These are phyloP conservation scores for Pestalotiopsis fici DNA, from an alignment of 2,329 filamentous ascomycete genomes.

Conservation along the genomic window DNA sequence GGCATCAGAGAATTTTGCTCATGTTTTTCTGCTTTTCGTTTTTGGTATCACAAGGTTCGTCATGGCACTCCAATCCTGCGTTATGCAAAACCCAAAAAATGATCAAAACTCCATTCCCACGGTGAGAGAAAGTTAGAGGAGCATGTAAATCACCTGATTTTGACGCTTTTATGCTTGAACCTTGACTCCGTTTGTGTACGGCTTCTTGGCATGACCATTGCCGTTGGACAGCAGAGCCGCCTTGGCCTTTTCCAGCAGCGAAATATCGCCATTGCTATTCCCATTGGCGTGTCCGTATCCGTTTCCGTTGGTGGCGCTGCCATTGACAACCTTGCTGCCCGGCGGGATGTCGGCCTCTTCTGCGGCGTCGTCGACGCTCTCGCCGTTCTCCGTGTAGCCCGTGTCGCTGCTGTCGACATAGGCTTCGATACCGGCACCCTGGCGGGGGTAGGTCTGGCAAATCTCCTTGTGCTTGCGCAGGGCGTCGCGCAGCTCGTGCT, in stretches of 20 bases:
- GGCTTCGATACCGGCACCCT: constrained; percentile 67
- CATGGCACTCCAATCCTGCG: background rate
- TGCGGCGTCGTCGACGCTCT: constrained; percentile 27
- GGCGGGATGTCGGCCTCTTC: constrained; percentile 15
- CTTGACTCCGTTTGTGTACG: constrained; percentile 18
- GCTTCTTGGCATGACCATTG: constrained; percentile 11
- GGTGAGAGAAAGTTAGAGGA: background rate
- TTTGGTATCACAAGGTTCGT: background rate
- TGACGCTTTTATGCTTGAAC: constrained; percentile 20
- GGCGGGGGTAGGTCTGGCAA: constrained; percentile 62
- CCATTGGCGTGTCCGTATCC: background rate
- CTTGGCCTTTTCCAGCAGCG: constrained; percentile 13
- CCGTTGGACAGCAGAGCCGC: constrained; percentile 11
- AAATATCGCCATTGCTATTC: constrained; percentile 3
- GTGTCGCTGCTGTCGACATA: constrained; percentile 72
- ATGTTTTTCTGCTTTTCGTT: background rate
- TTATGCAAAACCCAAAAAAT: background rate
- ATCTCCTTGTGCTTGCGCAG: constrained; percentile 64
- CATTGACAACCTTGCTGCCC: background rate
- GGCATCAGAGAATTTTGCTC: background rate
- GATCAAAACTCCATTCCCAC: background rate
- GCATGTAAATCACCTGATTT: background rate
- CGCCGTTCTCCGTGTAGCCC: constrained; percentile 51
- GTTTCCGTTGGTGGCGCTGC: background rate
- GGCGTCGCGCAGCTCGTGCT: constrained; percentile 62